phyloP scores from a whole-genome alignment of 1,284 basidiomycete genomes.

The Pascua sp. region DNA sequence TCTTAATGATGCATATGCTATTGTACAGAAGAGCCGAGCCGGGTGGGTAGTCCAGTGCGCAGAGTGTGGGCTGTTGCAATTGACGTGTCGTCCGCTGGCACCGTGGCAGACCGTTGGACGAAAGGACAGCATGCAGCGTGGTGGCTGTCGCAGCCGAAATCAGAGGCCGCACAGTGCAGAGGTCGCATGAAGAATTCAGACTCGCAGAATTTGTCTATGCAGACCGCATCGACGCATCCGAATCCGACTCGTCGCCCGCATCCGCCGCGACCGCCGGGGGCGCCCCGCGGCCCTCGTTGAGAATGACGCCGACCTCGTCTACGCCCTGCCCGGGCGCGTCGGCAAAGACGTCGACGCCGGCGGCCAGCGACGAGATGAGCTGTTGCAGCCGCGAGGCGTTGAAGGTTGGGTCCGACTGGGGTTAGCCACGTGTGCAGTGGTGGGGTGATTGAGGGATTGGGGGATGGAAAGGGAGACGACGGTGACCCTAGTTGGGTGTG shows the following conservation, averaged over 20 bases:
- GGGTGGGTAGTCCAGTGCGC: too few species aligned
- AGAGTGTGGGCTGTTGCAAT: too few species aligned
- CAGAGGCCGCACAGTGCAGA: too few species aligned
- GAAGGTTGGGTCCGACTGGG: constrained; percentile 39
- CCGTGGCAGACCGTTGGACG: not conserved
- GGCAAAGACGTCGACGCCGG: constrained; percentile 44
- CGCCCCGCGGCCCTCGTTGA: constrained; percentile 11
- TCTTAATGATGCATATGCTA: constrained; percentile 8
- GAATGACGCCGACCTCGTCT: constrained; percentile 39
- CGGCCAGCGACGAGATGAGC: constrained; percentile 39
- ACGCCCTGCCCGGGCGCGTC: constrained; percentile 25
- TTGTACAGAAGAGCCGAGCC: constrained; percentile 10
- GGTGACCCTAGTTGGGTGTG: too few species aligned
- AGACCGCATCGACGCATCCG: too few species aligned
- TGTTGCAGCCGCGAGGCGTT: constrained; percentile 40
- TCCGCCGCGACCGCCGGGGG: not conserved
- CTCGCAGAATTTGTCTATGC: too few species aligned
- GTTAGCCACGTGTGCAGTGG: constrained; percentile 1
- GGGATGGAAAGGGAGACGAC: too few species aligned
- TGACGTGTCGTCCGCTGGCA: too few species aligned
- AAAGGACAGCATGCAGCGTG: not conserved
- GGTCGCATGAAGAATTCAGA: too few species aligned
- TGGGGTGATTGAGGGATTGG: too few species aligned
- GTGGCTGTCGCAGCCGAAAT: too few species aligned
- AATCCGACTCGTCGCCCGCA: not conserved